Percentiles rank a stretch among this genome's conserved stretches.
Evolutionary conservation across 2,329 filamentous ascomycete species (phyloP).

Genomic region (Xylariaceae sp.): DNA sequence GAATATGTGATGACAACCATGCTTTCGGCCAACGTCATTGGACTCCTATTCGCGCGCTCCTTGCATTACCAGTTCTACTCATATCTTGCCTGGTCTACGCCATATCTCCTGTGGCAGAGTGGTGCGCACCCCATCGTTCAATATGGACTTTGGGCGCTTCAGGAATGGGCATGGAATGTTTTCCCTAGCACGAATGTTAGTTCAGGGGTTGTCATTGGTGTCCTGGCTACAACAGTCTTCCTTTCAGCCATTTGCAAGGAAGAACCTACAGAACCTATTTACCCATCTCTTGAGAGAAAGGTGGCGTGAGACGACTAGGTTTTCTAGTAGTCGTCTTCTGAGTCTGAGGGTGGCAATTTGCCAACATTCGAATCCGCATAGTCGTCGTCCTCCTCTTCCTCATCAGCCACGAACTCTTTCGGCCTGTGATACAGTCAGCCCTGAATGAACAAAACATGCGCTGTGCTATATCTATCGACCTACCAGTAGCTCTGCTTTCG

Average conservation of each 20-base stretch:
- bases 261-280: slow-evolving; percentile 14
- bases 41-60: slow-evolving; percentile 78
- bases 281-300: slow-evolving; percentile 23
- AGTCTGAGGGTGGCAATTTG: slow-evolving; percentile 77
- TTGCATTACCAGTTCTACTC: slow-evolving; percentile 95
- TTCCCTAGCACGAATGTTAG: slow-evolving; percentile 68
- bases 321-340: slow-evolving; percentile 57
- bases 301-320: slow-evolving; percentile 15
- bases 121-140: slow-evolving; percentile 63
- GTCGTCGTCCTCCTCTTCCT: slow-evolving; percentile 55
- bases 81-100: slow-evolving; percentile 84
- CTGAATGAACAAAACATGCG: slow-evolving; percentile 2
- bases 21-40: slow-evolving; percentile 70
- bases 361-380: slow-evolving; percentile 76
- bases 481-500: slow-evolving; percentile 85
- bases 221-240: slow-evolving; percentile 61
- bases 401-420: slow-evolving; percentile 62
- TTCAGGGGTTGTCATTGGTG: slow-evolving; percentile 60
- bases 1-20: slow-evolving; percentile 72
- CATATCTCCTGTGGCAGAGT: slow-evolving; percentile 78
- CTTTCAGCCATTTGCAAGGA: slow-evolving; percentile 43
- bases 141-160: slow-evolving; percentile 65
- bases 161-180: slow-evolving; percentile 93
- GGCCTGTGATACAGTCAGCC: slow-evolving; percentile 51
- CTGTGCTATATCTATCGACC: slow-evolving; percentile 21